These are phyloP conservation scores for Podila epicladia DNA, from an alignment of 192 early-diverging fungal genomes.

Conservation along the genomic window DNA sequence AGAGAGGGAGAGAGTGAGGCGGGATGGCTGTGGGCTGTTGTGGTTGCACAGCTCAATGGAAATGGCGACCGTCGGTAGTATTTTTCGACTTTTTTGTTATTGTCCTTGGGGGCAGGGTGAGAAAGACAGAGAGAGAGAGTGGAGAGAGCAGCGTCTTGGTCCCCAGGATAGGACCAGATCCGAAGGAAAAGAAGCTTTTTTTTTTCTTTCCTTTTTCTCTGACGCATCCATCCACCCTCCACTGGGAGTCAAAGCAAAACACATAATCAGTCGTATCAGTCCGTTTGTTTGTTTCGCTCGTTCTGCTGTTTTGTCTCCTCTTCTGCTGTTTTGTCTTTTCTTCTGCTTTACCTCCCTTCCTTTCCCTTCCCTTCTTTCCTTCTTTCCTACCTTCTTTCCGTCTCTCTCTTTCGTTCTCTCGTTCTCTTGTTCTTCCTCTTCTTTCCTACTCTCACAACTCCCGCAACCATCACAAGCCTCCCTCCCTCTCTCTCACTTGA, in stretches of 20 bases:
- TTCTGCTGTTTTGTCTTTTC: background rate
- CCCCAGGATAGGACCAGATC: no score
- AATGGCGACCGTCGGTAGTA: no score
- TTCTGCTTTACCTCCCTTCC: no score
- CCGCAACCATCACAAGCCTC: background rate
- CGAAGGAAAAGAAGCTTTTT: background rate
- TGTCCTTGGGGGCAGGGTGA: no score
- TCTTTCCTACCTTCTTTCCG: background rate
- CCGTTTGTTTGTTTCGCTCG: background rate
- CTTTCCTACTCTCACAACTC: background rate
- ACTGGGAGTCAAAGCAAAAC: background rate
- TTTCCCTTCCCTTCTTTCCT: background rate
- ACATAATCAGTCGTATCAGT: background rate
- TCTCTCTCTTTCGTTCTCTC: slow-evolving; percentile 3
- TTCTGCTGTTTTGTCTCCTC: background rate
- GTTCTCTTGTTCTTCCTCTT: background rate
- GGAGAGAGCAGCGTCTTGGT: background rate
- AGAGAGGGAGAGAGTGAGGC: no score
- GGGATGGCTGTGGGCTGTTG: no score
- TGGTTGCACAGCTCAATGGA: no score
- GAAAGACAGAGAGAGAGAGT: background rate
- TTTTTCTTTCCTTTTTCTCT: no score
- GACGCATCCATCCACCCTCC: background rate
- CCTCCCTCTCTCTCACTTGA: background rate
- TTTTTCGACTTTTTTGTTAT: no score